phyloP scores from a whole-genome alignment of 2,329 filamentous ascomycete genomes.

The Lasiodiplodia sp. region DNA sequence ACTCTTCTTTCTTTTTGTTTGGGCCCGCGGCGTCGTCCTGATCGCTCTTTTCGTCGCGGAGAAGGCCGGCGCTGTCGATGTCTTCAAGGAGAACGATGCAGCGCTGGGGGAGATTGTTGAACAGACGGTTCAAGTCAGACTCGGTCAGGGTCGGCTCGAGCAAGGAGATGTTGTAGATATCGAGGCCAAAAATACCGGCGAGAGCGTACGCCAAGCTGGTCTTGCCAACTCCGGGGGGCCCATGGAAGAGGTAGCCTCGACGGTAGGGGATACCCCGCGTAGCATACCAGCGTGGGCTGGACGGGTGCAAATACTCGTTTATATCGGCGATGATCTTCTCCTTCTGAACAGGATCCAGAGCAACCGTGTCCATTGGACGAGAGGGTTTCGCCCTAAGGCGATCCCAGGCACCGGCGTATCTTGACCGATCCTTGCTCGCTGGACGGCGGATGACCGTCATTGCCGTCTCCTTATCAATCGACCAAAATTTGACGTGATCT shows the following conservation, averaged over 20 bases:
- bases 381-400: slow-evolving; percentile 64
- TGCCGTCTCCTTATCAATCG: slow-evolving; percentile 50
- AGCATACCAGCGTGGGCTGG: slow-evolving; percentile 79
- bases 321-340: slow-evolving; percentile 72
- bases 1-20: slow-evolving; percentile 31
- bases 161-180: slow-evolving; percentile 55
- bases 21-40: slow-evolving; percentile 34
- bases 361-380: slow-evolving; percentile 76
- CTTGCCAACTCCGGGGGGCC: slow-evolving; percentile 80
- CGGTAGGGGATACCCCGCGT: slow-evolving; percentile 86
- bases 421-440: slow-evolving; percentile 47
- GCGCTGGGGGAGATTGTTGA: slow-evolving; percentile 51
- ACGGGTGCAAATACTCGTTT: slow-evolving; percentile 78
- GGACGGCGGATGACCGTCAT: slow-evolving; percentile 58
- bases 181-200: slow-evolving; percentile 56
- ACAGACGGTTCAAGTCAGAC: slow-evolving; percentile 61
- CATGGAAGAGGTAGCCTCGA: slow-evolving; percentile 80
- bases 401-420: slow-evolving; percentile 49
- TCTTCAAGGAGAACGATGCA: slow-evolving; percentile 58
- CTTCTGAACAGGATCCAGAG: slow-evolving; percentile 74
- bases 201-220: slow-evolving; percentile 53
- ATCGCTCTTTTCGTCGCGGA: slow-evolving; percentile 44
- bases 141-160: slow-evolving; percentile 77
- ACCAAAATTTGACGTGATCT: slow-evolving; percentile 53
- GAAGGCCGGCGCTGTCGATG: slow-evolving; percentile 56